Conservation (phyloP, 768 basidiomycete species). For the Nidularia sp. region DNA sequence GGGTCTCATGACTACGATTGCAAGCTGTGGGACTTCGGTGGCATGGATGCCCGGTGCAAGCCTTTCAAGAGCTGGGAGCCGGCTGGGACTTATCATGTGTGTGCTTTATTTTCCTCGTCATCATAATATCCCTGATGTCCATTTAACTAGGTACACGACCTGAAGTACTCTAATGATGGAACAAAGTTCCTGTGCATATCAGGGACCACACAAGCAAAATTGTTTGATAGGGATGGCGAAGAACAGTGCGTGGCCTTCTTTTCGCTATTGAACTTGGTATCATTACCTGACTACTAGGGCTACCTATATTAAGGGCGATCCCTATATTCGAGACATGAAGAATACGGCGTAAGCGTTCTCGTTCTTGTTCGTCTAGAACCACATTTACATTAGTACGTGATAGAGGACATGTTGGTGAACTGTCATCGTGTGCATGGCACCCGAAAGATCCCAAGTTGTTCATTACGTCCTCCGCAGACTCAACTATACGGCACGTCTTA, state of each 20-base stretch:
- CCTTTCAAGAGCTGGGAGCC: constrained; percentile 98
- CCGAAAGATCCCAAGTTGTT: constrained; percentile 81
- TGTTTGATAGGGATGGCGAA: constrained; percentile 92
- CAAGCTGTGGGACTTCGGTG: constrained; percentile 99
- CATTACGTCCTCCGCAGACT: constrained; percentile 93
- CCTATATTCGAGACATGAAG: constrained; percentile 98
- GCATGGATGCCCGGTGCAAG: constrained; percentile 86
- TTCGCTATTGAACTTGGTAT: constrained; percentile 21
- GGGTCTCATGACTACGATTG: constrained; percentile 98
- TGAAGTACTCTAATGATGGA: constrained; percentile 86
- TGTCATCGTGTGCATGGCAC: constrained; percentile 91
- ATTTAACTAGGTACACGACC: constrained; percentile 70
- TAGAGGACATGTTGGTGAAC: constrained; percentile 92
- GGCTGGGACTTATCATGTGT: constrained; percentile 86
- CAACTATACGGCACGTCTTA: constrained; percentile 76
- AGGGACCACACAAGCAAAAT: constrained; percentile 81
- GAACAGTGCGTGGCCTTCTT: constrained; percentile 63
- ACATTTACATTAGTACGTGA: constrained; percentile 1
- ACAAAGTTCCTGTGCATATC: constrained; percentile 84
- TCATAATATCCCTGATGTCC: too few species aligned
- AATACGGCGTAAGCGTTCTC: constrained; percentile 80
- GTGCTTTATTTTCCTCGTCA: constrained; percentile 7
- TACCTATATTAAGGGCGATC: constrained; percentile 90
- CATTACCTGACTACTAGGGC: constrained; percentile 58
- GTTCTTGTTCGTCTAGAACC: constrained; percentile 4